These are phyloP conservation scores for Cylindrodendrum hubeiense DNA, from an alignment of 2,329 filamentous ascomycete genomes.

Conservation along the genomic window DNA sequence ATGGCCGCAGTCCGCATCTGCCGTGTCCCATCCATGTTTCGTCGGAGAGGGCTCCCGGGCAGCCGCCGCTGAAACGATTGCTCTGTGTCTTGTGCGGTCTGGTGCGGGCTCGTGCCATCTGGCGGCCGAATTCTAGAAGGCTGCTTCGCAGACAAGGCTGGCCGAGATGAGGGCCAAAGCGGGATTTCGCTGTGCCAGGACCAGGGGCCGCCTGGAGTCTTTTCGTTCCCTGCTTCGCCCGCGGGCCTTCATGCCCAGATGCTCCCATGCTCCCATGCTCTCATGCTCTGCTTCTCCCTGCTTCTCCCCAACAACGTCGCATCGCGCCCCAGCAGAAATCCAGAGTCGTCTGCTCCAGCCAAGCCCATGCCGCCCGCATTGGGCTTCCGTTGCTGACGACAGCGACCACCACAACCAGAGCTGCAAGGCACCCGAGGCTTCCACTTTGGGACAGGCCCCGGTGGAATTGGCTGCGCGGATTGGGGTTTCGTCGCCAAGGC, in stretches of 20 bases:
- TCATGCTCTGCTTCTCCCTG: background rate
- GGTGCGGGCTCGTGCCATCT: background rate
- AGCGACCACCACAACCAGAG: slow-evolving; percentile 18
- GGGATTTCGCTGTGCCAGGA: background rate
- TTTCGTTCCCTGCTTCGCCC: background rate
- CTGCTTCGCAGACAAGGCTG: background rate
- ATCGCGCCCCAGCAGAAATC: slow-evolving; percentile 13
- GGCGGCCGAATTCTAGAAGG: background rate
- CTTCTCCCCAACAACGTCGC: slow-evolving; percentile 12
- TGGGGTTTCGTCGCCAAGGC: slow-evolving; percentile 6
- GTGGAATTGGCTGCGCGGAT: slow-evolving; percentile 12
- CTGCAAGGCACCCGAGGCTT: slow-evolving; percentile 31
- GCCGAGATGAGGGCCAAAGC: background rate
- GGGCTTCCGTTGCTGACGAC: slow-evolving; percentile 14
- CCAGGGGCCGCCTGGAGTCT: background rate
- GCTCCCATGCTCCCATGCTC: background rate
- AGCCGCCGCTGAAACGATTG: slow-evolving; percentile 19
- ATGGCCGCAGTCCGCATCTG: background rate
- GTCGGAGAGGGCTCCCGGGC: slow-evolving; percentile 16
- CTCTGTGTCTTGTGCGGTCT: background rate
- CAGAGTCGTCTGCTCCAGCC: background rate
- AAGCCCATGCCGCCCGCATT: slow-evolving; percentile 7
- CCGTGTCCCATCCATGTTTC: slow-evolving; percentile 10
- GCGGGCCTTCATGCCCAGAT: background rate
- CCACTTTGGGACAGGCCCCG: slow-evolving; percentile 18